Conservation (phyloP, 768 basidiomycete species). For the Podaxis sp. region DNA sequence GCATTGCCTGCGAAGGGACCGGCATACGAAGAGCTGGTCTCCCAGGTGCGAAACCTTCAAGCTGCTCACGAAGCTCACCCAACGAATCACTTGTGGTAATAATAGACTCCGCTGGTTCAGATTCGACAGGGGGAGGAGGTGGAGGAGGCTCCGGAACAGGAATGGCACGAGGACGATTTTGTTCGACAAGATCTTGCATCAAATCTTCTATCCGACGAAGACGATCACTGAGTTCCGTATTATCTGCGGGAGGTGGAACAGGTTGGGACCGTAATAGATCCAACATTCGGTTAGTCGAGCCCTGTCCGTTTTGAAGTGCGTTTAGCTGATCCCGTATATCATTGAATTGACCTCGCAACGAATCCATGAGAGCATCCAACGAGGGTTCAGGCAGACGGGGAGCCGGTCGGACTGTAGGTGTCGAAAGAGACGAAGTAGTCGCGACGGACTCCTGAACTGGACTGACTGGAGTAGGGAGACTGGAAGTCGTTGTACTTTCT, state of each 20-base stretch:
- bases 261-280: constrained; percentile 57
- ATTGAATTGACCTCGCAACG: constrained; percentile 39
- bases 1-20: constrained; percentile 46
- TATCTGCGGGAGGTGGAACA: constrained; percentile 34
- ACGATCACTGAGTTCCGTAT: constrained; percentile 38
- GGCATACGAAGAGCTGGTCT: constrained; percentile 29
- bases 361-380: constrained; percentile 39
- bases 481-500: constrained; percentile 32
- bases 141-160: constrained; percentile 17
- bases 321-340: constrained; percentile 55
- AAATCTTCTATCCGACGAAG: constrained; percentile 46
- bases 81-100: constrained; percentile 28
- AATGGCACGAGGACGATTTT: constrained; percentile 24
- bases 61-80: constrained; percentile 24
- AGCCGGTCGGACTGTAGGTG: constrained; percentile 34
- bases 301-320: constrained; percentile 63
- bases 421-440: constrained; percentile 22
- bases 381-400: constrained; percentile 29
- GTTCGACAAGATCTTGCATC: constrained; percentile 37
- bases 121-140: constrained; percentile 20
- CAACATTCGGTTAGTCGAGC: constrained; percentile 54
- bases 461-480: neutral
- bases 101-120: constrained; percentile 24
- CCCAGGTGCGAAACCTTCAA: constrained; percentile 22
- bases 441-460: constrained; percentile 8